Percentiles rank a stretch among this genome's conserved stretches.
phyloP scores from a whole-genome alignment of 2,329 filamentous ascomycete species.

The Colletotrichum karsti region DNA sequence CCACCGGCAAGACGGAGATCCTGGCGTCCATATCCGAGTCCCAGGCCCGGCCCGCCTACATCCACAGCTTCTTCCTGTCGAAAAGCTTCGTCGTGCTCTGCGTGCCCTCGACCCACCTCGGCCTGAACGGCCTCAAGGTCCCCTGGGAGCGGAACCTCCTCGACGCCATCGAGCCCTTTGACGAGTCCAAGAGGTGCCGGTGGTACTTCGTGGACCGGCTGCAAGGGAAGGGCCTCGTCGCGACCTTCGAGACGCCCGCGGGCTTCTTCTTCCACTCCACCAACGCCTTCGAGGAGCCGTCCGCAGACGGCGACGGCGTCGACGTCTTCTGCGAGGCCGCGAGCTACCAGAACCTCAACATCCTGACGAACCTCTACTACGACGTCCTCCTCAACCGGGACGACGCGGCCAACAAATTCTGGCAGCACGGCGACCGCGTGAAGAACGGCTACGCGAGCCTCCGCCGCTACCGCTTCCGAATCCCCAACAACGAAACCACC shows the following conservation, averaged over 20 bases:
- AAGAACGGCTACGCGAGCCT: conserved; percentile 48
- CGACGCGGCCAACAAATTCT: conserved; percentile 52
- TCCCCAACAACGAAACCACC: conserved; percentile 35
- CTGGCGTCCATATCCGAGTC: conserved; percentile 70
- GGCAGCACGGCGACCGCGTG: conserved; percentile 47
- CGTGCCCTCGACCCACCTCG: conserved; percentile 72
- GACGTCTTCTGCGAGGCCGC: conserved; percentile 73
- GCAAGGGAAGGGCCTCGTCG: conserved; percentile 70
- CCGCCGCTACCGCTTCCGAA: conserved; percentile 51
- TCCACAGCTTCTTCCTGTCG: conserved; percentile 85
- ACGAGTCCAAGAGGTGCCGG: conserved; percentile 60
- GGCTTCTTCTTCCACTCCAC: conserved; percentile 84
- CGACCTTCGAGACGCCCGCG: conserved; percentile 71
- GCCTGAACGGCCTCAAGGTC: conserved; percentile 65
- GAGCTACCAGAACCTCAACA: conserved; percentile 69
- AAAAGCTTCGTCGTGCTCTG: conserved; percentile 77
- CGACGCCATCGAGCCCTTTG: conserved; percentile 73
- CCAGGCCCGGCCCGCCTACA: conserved; percentile 66
- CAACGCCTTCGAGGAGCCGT: conserved; percentile 76
- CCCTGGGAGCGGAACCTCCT: conserved; percentile 73
- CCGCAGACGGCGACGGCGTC: conserved; percentile 42
- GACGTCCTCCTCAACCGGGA: conserved; percentile 68
- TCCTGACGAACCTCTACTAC: conserved; percentile 75
- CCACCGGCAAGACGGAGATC: conserved; percentile 73
- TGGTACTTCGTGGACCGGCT: conserved; percentile 82